These are phyloP conservation scores for Wickerhamomyces hampshirensis DNA, from an alignment of 805 yeast species.

Conservation along the genomic window DNA sequence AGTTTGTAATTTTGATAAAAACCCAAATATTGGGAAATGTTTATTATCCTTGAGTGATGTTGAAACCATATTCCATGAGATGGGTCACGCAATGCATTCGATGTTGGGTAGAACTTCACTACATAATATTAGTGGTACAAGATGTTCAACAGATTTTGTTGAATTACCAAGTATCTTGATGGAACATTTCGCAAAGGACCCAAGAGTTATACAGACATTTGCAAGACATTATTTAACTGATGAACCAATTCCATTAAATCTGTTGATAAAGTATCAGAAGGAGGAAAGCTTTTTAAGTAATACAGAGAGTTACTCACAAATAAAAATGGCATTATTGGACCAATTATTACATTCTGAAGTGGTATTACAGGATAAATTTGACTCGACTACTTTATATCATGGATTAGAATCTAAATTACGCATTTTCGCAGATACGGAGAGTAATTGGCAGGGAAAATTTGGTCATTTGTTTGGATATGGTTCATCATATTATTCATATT, in stretches of 20 bases:
- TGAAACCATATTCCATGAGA: constrained; percentile 93
- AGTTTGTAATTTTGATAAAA: constrained; percentile 70
- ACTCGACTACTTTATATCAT: constrained; percentile 62
- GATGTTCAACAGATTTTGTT: constrained; percentile 95
- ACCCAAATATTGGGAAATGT: constrained; percentile 42
- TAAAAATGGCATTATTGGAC: constrained; percentile 85
- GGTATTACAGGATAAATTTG: constrained; percentile 38
- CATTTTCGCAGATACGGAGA: constrained; percentile 61
- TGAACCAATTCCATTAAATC: constrained; percentile 46
- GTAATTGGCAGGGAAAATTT: constrained; percentile 92
- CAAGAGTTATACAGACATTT: constrained; percentile 65
- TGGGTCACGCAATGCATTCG: constrained; percentile 99
- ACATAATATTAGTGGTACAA: constrained; percentile 91
- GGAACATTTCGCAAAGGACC: constrained; percentile 88
- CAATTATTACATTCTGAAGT: constrained; percentile 59
- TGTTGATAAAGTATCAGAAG: constrained; percentile 47
- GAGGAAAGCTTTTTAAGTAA: constrained; percentile 51
- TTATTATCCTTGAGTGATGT: constrained; percentile 71
- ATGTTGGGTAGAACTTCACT: constrained; percentile 89
- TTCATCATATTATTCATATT: constrained; percentile 86
- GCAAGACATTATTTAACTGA: constrained; percentile 67
- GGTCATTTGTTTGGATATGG: constrained; percentile 94
- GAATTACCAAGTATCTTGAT: constrained; percentile 94
- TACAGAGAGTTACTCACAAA: constrained; percentile 80
- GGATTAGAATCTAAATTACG: constrained; percentile 51